Conservation (phyloP, 306 rosid genomes). For the Phaseolus lunatus region DNA sequence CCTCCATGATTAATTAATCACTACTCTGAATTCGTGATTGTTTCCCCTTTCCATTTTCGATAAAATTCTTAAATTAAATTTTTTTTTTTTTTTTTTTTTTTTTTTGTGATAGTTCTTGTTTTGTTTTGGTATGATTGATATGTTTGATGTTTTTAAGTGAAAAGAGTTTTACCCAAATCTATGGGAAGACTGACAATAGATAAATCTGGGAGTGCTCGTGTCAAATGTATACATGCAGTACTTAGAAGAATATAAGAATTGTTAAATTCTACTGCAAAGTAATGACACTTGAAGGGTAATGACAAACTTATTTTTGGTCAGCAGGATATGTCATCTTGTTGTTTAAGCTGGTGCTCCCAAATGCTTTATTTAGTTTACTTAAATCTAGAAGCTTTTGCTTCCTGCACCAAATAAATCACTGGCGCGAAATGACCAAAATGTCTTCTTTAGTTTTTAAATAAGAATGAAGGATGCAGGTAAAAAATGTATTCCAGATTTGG, state of each 20-base stretch:
- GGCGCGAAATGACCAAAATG: too few relatives aligned
- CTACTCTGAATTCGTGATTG: neutral
- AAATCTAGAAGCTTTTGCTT: slow-evolving; percentile 14
- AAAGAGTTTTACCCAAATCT: neutral
- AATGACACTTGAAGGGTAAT: slow-evolving; percentile 32
- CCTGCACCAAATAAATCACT: too few relatives aligned
- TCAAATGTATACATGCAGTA: slow-evolving; percentile 28
- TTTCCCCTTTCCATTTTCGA: neutral
- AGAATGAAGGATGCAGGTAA: too few relatives aligned
- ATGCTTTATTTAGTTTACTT: slow-evolving; percentile 17
- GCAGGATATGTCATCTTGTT: neutral
- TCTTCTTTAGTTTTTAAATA: too few relatives aligned
- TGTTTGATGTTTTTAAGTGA: slow-evolving; percentile 17
- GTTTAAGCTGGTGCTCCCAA: slow-evolving; percentile 19
- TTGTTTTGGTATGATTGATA: slow-evolving; percentile 24
- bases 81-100: too few relatives aligned
- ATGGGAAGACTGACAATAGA: too few relatives aligned
- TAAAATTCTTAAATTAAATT: too few relatives aligned
- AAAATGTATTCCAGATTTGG: too few relatives aligned
- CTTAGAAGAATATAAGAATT: slow-evolving; percentile 19
- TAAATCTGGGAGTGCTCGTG: neutral
- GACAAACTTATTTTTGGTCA: slow-evolving; percentile 1
- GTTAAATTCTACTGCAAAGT: slow-evolving; percentile 17
- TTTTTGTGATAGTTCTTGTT: neutral
- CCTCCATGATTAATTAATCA: slow-evolving; percentile 6